A percentile compares a stretch with the other conserved stretches of the same genome.
These are phyloP conservation scores for Lichtheimia ornata DNA, from an alignment of 371 early-diverging fungal species.

Conservation along the genomic window DNA sequence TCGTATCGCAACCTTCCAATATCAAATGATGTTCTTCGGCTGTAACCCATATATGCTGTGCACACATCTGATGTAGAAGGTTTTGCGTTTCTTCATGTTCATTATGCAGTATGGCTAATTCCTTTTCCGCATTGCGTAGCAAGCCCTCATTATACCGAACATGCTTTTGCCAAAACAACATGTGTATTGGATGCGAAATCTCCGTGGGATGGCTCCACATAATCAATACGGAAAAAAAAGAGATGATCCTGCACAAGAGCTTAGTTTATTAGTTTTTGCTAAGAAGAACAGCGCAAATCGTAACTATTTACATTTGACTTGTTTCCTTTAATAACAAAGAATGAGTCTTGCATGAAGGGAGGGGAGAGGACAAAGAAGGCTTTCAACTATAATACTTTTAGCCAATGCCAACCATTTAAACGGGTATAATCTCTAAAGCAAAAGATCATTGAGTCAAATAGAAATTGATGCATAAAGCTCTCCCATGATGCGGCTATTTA, in stretches of 20 bases:
- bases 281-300: background rate
- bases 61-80: background rate
- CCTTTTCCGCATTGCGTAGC: background rate
- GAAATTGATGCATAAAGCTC: background rate
- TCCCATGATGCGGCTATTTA: background rate
- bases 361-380: background rate
- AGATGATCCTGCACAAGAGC: background rate
- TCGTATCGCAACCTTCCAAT: background rate
- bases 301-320: background rate
- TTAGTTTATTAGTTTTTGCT: background rate
- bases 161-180: background rate
- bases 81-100: constrained; percentile 4
- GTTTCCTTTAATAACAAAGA: background rate
- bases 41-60: constrained; percentile 6
- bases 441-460: background rate
- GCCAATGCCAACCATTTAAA: constrained; percentile 21
- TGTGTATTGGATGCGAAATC: background rate
- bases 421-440: constrained; percentile 2
- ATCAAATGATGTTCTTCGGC: constrained; percentile 7
- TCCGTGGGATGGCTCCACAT: background rate
- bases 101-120: background rate
- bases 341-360: background rate
- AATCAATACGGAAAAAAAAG: background rate
- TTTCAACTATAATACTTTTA: constrained; percentile 22
- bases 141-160: background rate